phyloP scores from a whole-genome alignment of 345 rosid genomes.

The Passiflora organensis region DNA sequence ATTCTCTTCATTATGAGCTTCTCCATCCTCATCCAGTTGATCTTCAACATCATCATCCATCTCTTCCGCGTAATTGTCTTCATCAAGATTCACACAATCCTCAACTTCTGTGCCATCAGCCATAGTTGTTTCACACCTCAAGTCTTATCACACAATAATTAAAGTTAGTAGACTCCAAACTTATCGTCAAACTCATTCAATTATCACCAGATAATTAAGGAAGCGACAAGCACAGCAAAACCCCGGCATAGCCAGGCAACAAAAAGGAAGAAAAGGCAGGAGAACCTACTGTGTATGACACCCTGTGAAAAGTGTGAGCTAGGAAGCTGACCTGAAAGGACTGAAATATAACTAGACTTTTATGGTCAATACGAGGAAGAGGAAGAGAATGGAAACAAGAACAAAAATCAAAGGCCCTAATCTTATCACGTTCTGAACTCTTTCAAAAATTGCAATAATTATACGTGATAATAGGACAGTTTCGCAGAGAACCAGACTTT shows the following conservation, averaged over 20 bases:
- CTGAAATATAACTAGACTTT: background rate
- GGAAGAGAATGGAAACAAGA: too few relatives aligned
- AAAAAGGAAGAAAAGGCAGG: constrained; percentile 1
- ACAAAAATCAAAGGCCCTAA: too few relatives aligned
- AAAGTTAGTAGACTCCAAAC: constrained; percentile 18
- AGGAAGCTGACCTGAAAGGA: too few relatives aligned
- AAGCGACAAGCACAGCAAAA: constrained; percentile 11
- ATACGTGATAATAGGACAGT: too few relatives aligned
- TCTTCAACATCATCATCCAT: constrained; percentile 86
- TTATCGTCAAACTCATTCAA: constrained; percentile 29
- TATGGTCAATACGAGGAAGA: too few relatives aligned
- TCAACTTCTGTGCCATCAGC: constrained; percentile 74
- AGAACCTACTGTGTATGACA: constrained; percentile 12
- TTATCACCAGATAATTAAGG: constrained; percentile 22
- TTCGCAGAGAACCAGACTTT: too few relatives aligned
- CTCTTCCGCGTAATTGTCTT: constrained; percentile 91
- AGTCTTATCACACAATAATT: constrained; percentile 44
- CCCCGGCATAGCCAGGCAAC: background rate
- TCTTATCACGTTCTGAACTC: too few relatives aligned
- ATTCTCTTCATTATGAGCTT: constrained; percentile 42
- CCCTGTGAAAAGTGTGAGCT: background rate
- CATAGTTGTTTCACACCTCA: constrained; percentile 46
- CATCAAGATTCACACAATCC: constrained; percentile 92
- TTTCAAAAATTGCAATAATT: too few relatives aligned
- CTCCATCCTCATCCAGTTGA: constrained; percentile 60